Percentiles rank a stretch among this genome's conserved stretches.
These are phyloP conservation scores for Naganishia liquefaciens DNA, from an alignment of 1,284 basidiomycete species.

Conservation along the genomic window DNA sequence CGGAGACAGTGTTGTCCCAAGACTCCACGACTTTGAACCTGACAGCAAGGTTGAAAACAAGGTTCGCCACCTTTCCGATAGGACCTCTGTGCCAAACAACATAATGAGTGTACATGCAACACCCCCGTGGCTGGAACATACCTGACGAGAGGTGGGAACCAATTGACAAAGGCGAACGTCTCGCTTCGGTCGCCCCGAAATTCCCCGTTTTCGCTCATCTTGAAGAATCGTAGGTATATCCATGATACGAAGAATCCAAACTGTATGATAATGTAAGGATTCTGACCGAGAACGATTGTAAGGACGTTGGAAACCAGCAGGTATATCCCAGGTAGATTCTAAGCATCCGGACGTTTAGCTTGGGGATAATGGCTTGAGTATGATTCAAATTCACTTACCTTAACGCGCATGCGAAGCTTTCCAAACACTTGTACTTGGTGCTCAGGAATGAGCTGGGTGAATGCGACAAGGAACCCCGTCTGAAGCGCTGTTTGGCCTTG, in stretches of 20 bases:
- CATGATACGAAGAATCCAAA: slow-evolving; percentile 96
- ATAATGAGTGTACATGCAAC: neutral
- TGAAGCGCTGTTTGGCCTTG: slow-evolving; percentile 93
- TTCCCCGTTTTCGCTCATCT: slow-evolving; percentile 66
- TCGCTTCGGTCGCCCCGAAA: slow-evolving; percentile 83
- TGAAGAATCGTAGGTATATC: slow-evolving; percentile 95
- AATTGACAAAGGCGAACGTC: slow-evolving; percentile 91
- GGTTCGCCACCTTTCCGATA: slow-evolving; percentile 68
- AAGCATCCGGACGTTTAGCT: slow-evolving; percentile 3
- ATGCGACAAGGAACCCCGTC: slow-evolving; percentile 85
- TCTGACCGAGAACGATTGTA: slow-evolving; percentile 82
- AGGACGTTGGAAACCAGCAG: slow-evolving; percentile 86
- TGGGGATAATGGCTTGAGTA: neutral
- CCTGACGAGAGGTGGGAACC: slow-evolving; percentile 95
- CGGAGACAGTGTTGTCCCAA: slow-evolving; percentile 66
- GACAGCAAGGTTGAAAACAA: slow-evolving; percentile 64
- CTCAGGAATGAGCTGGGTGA: slow-evolving; percentile 95
- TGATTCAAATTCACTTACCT: slow-evolving; percentile 61
- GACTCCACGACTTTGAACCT: slow-evolving; percentile 72
- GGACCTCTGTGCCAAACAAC: slow-evolving; percentile 39
- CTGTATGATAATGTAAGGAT: slow-evolving; percentile 94
- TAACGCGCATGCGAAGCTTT: slow-evolving; percentile 80
- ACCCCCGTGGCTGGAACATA: slow-evolving; percentile 54
- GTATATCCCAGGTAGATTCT: slow-evolving; percentile 91
- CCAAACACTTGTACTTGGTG: slow-evolving; percentile 94